These are phyloP conservation scores for Colletotrichum musicola DNA, from an alignment of 2,329 filamentous ascomycete genomes.

Conservation along the genomic window DNA sequence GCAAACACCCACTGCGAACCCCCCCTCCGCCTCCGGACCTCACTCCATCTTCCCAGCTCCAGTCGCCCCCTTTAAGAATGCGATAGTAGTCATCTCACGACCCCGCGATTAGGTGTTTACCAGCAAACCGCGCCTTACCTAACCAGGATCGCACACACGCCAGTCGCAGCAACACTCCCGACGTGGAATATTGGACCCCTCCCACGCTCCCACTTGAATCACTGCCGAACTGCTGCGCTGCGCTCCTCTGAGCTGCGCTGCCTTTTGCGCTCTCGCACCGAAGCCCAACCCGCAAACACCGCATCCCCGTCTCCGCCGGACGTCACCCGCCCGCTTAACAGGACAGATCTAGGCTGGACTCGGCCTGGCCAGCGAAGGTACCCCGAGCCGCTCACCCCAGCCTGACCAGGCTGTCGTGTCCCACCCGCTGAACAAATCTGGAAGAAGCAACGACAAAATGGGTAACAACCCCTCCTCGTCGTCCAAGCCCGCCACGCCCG, in stretches of 20 bases:
- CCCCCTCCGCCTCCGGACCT: not conserved
- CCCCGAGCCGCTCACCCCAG: slow-evolving; percentile 39
- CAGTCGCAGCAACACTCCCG: slow-evolving; percentile 28
- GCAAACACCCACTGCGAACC: not conserved
- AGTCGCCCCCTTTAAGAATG: slow-evolving; percentile 9
- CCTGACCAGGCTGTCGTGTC: slow-evolving; percentile 35
- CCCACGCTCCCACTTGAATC: slow-evolving; percentile 1
- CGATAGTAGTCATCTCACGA: slow-evolving; percentile 29
- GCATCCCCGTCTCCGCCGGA: slow-evolving; percentile 27
- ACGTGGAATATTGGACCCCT: slow-evolving; percentile 31
- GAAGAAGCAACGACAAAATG: slow-evolving; percentile 44
- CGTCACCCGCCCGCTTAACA: slow-evolving; percentile 32
- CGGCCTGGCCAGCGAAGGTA: slow-evolving; percentile 39
- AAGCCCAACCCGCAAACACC: slow-evolving; percentile 29
- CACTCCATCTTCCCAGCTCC: not conserved
- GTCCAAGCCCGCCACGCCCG: slow-evolving; percentile 49
- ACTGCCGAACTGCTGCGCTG: slow-evolving; percentile 26
- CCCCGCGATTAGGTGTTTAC: slow-evolving; percentile 29
- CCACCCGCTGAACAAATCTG: slow-evolving; percentile 33
- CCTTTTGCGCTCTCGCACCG: slow-evolving; percentile 23
- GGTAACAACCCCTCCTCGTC: slow-evolving; percentile 52
- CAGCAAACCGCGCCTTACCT: slow-evolving; percentile 33
- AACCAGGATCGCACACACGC: slow-evolving; percentile 31
- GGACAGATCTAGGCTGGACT: slow-evolving; percentile 27
- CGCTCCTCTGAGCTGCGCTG: slow-evolving; percentile 14